phyloP scores from a whole-genome alignment of 495 filamentous ascomycete species.

The Ascobolus immersus region DNA sequence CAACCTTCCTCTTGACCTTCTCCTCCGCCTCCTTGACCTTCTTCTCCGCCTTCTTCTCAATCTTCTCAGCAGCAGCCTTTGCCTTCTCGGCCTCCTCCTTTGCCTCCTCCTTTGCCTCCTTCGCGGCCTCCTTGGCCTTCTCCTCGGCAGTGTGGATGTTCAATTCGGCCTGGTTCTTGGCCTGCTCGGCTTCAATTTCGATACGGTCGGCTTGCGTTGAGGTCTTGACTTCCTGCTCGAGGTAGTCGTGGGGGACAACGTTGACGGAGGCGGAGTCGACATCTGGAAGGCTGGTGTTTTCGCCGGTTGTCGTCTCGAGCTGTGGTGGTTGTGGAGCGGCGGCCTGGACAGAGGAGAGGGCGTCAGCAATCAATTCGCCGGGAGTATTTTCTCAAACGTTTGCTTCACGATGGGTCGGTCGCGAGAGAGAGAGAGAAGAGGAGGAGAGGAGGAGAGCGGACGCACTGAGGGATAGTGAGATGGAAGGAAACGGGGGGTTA shows the following conservation, averaged over 20 bases:
- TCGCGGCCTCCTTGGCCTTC: no score
- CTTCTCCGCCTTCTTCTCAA: no score
- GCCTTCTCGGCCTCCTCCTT: no score
- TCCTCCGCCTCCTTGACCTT: no score
- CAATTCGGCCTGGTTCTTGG: no score
- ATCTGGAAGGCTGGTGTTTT: constrained; percentile 41
- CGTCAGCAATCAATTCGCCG: not conserved
- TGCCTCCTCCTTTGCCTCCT: no score
- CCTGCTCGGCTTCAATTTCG: constrained; percentile 24
- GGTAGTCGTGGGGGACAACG: constrained; percentile 41
- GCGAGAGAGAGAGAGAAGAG: not conserved
- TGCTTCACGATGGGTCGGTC: no score
- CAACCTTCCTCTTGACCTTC: no score
- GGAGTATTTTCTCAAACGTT: no score
- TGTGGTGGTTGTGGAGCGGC: constrained; percentile 39
- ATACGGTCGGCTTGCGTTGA: constrained; percentile 44
- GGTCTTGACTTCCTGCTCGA: constrained; percentile 38
- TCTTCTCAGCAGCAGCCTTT: no score
- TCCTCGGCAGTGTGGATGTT: no score
- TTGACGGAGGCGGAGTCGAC: constrained; percentile 48
- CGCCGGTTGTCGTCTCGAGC: constrained; percentile 32
- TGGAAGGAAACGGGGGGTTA: not conserved
- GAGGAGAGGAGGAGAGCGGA: not conserved
- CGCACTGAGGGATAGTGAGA: constrained; percentile 8
- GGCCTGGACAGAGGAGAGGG: constrained; percentile 17